Base-by-base conservation (phyloP, 1,284 basidiomycete genomes). In the Phylloboletellus chloephorus region DNA sequence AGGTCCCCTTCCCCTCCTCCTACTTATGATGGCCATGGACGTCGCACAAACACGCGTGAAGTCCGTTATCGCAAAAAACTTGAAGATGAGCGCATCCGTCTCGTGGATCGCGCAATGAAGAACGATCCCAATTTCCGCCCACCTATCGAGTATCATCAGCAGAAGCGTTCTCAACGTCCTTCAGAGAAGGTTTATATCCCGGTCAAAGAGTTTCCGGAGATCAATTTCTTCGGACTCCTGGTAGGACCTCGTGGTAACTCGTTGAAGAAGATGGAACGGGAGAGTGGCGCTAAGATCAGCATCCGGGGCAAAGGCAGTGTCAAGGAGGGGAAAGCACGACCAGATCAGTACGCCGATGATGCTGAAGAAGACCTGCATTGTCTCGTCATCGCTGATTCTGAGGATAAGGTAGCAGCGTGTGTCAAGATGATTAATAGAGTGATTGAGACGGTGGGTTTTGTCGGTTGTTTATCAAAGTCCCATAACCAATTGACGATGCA, bases 351-450 rank as follows among this genome's bases (percentile, higher is more conserved):
- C 61, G 88, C 90, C 22, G 90, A 93, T 58, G 96, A 98, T 63
- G 92, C 94, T 58, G 94, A 98, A 66, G 96, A 98, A 68, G 96
- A 98, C 67, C 79, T 99, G 57, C 96, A 99, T 66, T 98, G 96
- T 70, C 81, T 98, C 49, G 88, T 99, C 52, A 86, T 90, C 59
- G 95, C 81, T 58, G 96, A 99, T 48, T 74, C 85, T 42, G 88
- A 96, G 46, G 88, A 90, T 31, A 94, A 96, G 63, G 94, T 99
- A 49, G 74, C 81, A 53, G 67, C 75, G 19, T 98, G 96, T 65
- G 93, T 98, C 34, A 86, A 74, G 60, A 75, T 98, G 71, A 98
- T 99, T 63, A 98, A 99, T 68, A 87, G 68, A 62, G 96, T 99
- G 52, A 98, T 99, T 49, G 96, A 98, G 67, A 98, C 95, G 19